Evolutionary conservation across 1,284 basidiomycete species (phyloP), one percentile per base, ranked within the genome.

Genomic region (Fistulinella cinereoalba): DNA sequence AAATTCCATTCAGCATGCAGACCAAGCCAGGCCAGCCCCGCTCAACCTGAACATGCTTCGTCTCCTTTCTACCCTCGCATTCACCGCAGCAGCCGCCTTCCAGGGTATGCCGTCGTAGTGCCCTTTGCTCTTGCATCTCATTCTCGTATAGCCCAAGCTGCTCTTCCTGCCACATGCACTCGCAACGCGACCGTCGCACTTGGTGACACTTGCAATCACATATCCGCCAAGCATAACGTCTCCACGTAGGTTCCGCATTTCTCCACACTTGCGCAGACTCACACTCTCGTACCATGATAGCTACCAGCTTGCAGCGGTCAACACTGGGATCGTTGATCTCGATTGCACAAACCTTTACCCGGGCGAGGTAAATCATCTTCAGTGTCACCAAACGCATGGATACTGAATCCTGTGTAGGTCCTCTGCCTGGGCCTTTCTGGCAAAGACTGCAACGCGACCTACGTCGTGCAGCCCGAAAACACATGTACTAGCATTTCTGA

Each of bases 231-330:
- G 36, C 56, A 77, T 41, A 68, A 70, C 33, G 71, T 66, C 21
- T 76, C 75, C 15, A 77, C 72, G 66, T 73, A 31, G 51, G 70
- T 42, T n/a, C 15, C 2, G n/a, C 10, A 12, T 4, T 23, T 12
- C 9, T 31, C 9, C 6, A 19, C 12, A 18, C 21, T 8, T 6
- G 11, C 37, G 9, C 3, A n/a, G 21, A n/a, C 40, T 11, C 27
- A 18, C 23, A 8, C 13, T 22, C 19, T 40, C 33, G 46, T 8
- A 44, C 42, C 16, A 1, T 16, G 32, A 29, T 23, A 71, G 68
- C 12, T 76, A 72, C 54, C 74, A 76, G 51, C 67, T 75, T 28
- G 60, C 71, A 6, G 44, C 59, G 13, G 64, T 67, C 51, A 76
- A 74, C 46, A 37, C 50, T 1, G 63, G 58, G 33, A 37, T 57